Evolutionary conservation across 352 stramenopile genomes (phyloP).

Genomic region (Phytophthora capsici): DNA sequence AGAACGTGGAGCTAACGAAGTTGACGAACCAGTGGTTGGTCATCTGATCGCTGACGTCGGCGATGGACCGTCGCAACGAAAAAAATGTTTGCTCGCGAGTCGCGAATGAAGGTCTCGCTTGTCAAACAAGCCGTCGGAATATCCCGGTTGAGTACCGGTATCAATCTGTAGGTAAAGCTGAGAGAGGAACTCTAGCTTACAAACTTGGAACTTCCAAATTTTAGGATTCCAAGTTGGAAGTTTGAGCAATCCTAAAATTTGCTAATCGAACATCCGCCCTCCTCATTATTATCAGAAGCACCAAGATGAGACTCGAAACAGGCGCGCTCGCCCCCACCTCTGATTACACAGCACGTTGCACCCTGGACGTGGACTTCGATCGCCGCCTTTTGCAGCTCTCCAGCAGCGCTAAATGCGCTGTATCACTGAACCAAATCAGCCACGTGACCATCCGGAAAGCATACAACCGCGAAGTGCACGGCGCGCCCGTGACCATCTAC

Average conservation of each 20-base stretch:
- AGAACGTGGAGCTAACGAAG: background rate
- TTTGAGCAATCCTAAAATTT: background rate
- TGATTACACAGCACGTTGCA: conserved; percentile 7
- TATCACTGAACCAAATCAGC: conserved; percentile 67
- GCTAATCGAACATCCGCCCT: background rate
- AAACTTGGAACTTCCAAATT: too few relatives aligned
- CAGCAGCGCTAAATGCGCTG: conserved; percentile 49
- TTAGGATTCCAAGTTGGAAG: too few relatives aligned
- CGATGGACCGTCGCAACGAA: background rate
- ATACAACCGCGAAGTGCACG: conserved; percentile 39
- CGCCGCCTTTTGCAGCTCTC: conserved; percentile 51
- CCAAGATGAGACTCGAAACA: conserved; percentile 14
- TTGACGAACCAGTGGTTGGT: background rate
- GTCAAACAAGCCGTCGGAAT: conserved; percentile 1
- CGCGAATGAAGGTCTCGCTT: background rate
- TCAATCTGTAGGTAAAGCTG: background rate
- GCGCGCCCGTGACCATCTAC: conserved; percentile 45
- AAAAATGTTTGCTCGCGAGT: background rate
- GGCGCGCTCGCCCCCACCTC: background rate
- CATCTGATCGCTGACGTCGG: background rate
- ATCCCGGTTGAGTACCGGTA: conserved; percentile 14
- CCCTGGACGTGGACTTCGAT: conserved; percentile 13
- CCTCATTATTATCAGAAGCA: conserved; percentile 14
- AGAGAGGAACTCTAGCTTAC: too few relatives aligned
- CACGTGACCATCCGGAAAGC: conserved; percentile 44